phyloP scores from a whole-genome alignment of 2,329 filamentous ascomycete genomes.

The Coniochaeta sp. region DNA sequence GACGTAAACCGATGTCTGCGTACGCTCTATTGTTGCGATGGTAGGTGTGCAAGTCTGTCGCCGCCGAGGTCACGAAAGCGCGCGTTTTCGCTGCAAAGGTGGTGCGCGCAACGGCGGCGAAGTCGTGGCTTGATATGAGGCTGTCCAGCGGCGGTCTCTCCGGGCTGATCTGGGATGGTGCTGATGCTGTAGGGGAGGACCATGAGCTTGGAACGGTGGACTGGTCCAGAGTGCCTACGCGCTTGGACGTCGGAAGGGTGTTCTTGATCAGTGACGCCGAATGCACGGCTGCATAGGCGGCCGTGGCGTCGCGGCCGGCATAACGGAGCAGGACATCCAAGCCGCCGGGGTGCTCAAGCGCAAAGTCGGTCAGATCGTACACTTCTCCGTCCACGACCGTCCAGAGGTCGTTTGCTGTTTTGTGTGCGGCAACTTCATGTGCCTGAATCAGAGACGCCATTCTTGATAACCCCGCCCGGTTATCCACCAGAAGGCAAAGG shows the following conservation, averaged over 20 bases:
- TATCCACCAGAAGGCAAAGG: neutral
- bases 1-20: slow-evolving; percentile 49
- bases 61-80: slow-evolving; percentile 61
- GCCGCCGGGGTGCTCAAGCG: slow-evolving; percentile 30
- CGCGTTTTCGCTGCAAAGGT: slow-evolving; percentile 56
- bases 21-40: slow-evolving; percentile 46
- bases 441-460: slow-evolving; percentile 6
- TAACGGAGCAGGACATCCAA: slow-evolving; percentile 36
- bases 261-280: slow-evolving; percentile 29
- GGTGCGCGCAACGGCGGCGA: slow-evolving; percentile 45
- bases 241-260: slow-evolving; percentile 35
- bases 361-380: slow-evolving; percentile 48
- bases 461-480: neutral
- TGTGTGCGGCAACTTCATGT: slow-evolving; percentile 7
- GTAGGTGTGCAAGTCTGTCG: slow-evolving; percentile 53
- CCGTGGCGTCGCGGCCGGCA: slow-evolving; percentile 46
- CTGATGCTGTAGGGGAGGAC: neutral
- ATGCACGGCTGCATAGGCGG: slow-evolving; percentile 44
- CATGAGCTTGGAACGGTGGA: slow-evolving; percentile 26
- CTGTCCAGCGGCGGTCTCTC: slow-evolving; percentile 41
- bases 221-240: slow-evolving; percentile 40
- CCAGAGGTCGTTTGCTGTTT: slow-evolving; percentile 9
- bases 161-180: neutral
- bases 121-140: slow-evolving; percentile 53
- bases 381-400: slow-evolving; percentile 8